These are phyloP conservation scores for Actinomucor elegans DNA, from an alignment of 371 early-diverging fungal genomes.

Conservation along the genomic window DNA sequence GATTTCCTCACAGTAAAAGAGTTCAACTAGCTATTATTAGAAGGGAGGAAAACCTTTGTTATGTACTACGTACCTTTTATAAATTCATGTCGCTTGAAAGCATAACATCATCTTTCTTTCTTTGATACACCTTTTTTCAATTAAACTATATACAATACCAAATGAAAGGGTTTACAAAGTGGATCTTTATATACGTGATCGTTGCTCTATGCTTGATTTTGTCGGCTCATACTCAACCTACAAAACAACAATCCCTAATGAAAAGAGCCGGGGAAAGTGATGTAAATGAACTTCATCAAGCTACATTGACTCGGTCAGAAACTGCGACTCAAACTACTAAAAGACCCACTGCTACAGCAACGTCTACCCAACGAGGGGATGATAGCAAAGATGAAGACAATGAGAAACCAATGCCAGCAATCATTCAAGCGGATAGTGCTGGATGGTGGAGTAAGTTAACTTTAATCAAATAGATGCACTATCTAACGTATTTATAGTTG, in stretches of 20 bases:
- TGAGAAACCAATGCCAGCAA: background rate
- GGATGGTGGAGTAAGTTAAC: slow-evolving; percentile 8
- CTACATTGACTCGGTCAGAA: too few species aligned
- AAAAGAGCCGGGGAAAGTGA: background rate
- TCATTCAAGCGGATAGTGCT: slow-evolving; percentile 1
- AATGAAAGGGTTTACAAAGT: background rate
- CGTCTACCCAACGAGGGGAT: background rate
- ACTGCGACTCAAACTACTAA: background rate
- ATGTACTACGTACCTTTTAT: slow-evolving; percentile 5
- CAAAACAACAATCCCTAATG: background rate
- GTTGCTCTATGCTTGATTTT: background rate
- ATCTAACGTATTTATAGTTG: slow-evolving; percentile 16
- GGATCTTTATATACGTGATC: background rate
- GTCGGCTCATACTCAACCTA: background rate
- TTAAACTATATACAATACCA: background rate
- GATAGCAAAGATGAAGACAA: background rate
- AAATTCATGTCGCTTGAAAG: background rate
- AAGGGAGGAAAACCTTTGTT: slow-evolving; percentile 1
- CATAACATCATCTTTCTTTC: background rate
- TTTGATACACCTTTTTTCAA: too few species aligned
- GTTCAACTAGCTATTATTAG: slow-evolving; percentile 6
- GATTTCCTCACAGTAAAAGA: background rate
- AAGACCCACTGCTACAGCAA: background rate
- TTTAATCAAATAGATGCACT: background rate
- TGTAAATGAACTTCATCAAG: slow-evolving; percentile 3